Evolutionary conservation across 208 protist genomes (phyloP).

Genomic region (Endotrypanum monterogeii): DNA sequence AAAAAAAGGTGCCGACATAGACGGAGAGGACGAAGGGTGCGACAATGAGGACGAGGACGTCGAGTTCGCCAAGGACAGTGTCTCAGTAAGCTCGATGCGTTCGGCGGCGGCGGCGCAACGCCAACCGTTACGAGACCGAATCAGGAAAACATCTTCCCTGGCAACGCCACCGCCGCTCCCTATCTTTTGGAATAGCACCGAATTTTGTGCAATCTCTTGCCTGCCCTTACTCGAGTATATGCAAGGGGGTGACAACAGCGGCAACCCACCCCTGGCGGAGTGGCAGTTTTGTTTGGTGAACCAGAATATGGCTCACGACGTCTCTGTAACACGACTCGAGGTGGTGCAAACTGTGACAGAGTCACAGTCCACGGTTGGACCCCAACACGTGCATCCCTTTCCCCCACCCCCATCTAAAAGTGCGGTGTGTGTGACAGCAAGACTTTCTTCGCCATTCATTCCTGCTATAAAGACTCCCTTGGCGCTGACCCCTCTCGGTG

Average conservation of each 20-base stretch:
- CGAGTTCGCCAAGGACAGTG: neutral
- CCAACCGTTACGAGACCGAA: neutral
- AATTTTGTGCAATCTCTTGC: constrained; percentile 2
- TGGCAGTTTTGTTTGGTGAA: constrained; percentile 12
- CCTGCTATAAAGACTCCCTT: constrained; percentile 11
- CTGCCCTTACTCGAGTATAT: constrained; percentile 17
- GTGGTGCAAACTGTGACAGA: constrained; percentile 1
- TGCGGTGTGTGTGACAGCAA: neutral
- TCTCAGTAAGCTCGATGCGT: neutral
- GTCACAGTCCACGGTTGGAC: neutral
- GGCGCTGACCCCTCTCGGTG: constrained; percentile 8
- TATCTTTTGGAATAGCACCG: constrained; percentile 18
- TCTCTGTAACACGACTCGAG: constrained; percentile 14
- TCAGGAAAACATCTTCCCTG: neutral
- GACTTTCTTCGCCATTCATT: neutral
- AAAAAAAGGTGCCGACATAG: neutral
- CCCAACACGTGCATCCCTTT: neutral
- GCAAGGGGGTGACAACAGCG: too few species aligned
- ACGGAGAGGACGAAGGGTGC: constrained; percentile 4
- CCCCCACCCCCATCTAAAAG: neutral
- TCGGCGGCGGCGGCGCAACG: neutral
- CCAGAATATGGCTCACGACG: constrained; percentile 11
- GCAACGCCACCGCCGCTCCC: constrained; percentile 8
- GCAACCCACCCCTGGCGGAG: neutral
- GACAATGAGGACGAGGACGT: neutral